phyloP scores from a whole-genome alignment of 202 grass and related monocot genomes.

The Bolboschoenoplectus hybrid region DNA sequence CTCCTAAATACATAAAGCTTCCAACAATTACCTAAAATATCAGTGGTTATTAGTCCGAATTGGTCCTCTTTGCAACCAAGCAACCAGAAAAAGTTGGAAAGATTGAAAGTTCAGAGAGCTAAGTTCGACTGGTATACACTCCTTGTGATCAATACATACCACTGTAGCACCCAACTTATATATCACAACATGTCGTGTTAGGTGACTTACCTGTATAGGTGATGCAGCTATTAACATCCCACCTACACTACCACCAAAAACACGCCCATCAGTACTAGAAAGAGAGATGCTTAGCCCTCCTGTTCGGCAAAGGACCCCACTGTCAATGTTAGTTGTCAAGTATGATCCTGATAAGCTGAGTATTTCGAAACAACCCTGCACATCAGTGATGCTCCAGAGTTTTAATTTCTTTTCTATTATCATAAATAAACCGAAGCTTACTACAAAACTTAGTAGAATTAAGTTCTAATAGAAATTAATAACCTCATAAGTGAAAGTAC shows the following conservation, averaged over 20 bases:
- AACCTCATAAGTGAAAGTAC: slow-evolving; percentile 71
- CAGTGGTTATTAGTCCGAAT: neutral
- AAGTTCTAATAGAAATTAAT: neutral
- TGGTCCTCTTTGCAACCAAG: neutral
- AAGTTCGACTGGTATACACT: neutral
- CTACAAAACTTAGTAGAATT: neutral
- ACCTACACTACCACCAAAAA: slow-evolving; percentile 47
- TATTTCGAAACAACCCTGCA: slow-evolving; percentile 54
- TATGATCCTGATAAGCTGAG: slow-evolving; percentile 47
- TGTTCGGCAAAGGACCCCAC: slow-evolving; percentile 23
- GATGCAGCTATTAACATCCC: slow-evolving; percentile 51
- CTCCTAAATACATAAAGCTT: slow-evolving; percentile 47
- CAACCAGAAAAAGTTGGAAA: neutral
- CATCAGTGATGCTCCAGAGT: slow-evolving; percentile 12
- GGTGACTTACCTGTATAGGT: slow-evolving; percentile 41
- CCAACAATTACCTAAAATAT: slow-evolving; percentile 46
- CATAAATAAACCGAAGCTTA: neutral
- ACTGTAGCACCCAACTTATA: neutral
- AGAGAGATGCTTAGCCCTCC: slow-evolving; percentile 47
- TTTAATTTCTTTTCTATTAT: neutral
- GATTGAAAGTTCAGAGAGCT: neutral
- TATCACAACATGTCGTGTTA: neutral
- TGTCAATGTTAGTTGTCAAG: slow-evolving; percentile 41
- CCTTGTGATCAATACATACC: too few relatives aligned
- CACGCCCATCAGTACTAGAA: slow-evolving; percentile 39